A percentile compares a stretch with the other conserved stretches of the same genome.
Evolutionary conservation across 306 rosid genomes (phyloP).

Genomic region (Pueraria montana): DNA sequence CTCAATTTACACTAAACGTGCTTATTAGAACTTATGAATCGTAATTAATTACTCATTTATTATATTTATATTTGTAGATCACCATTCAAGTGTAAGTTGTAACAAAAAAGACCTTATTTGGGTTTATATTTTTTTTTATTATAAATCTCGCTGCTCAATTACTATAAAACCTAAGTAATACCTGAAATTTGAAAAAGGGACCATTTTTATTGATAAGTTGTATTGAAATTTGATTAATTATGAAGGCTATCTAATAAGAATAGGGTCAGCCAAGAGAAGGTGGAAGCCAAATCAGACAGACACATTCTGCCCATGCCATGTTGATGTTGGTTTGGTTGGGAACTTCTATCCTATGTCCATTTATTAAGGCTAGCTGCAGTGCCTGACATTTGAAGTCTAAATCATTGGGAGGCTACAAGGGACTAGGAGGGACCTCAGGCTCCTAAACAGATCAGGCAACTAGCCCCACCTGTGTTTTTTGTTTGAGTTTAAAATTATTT

Average conservation of each 20-base stretch:
- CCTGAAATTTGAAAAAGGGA: not conserved
- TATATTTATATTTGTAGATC: not conserved
- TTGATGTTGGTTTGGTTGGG: conserved; percentile 12
- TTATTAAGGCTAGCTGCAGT: not conserved
- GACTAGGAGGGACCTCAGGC: not conserved
- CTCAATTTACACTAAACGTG: not conserved
- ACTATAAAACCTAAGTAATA: not conserved
- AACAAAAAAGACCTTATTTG: not conserved
- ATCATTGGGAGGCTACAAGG: not conserved
- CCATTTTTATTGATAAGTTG: not conserved
- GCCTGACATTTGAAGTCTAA: not conserved
- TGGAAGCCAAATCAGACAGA: not conserved
- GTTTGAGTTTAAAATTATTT: not conserved
- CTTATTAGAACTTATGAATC: not conserved
- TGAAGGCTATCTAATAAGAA: not conserved
- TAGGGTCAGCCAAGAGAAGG: not conserved
- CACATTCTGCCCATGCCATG: not conserved
- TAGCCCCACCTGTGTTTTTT: not conserved
- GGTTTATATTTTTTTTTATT: too few species aligned
- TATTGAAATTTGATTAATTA: not conserved
- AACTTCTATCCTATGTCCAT: not conserved
- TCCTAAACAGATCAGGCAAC: not conserved
- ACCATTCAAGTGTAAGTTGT: not conserved
- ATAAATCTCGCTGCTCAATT: not conserved
- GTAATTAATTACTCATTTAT: not conserved